A percentile compares a stretch with the other conserved stretches of the same genome.
Evolutionary conservation across 768 basidiomycete species (phyloP).

Genomic region (Leccinum uliginosum): DNA sequence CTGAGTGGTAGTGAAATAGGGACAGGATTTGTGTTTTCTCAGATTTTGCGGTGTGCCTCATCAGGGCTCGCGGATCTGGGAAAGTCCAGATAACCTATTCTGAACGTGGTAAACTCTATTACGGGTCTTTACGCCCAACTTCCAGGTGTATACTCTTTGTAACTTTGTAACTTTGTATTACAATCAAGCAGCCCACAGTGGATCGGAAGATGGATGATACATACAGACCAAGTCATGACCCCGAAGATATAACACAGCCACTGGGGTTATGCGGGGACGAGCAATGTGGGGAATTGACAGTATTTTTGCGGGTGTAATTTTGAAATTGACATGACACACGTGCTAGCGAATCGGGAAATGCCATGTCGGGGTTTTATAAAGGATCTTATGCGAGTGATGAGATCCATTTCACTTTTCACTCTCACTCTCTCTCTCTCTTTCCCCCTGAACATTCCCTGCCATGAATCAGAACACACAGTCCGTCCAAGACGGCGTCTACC

Average conservation of each 20-base stretch:
- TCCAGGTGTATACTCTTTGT: neutral
- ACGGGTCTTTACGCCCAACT: slow-evolving; percentile 13
- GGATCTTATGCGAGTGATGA: neutral
- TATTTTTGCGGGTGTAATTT: slow-evolving; percentile 3
- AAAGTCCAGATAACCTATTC: slow-evolving; percentile 19
- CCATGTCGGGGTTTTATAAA: slow-evolving; percentile 29
- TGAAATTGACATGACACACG: slow-evolving; percentile 19
- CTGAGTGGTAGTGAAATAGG: neutral
- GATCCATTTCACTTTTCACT: neutral
- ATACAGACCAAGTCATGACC: neutral
- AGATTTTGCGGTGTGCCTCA: slow-evolving; percentile 3
- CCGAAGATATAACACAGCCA: neutral
- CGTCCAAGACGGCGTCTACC: slow-evolving; percentile 36
- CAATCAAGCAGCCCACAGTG: neutral
- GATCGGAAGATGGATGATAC: neutral
- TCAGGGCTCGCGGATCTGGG: slow-evolving; percentile 17
- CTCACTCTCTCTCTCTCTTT: neutral
- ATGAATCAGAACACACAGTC: slow-evolving; percentile 16
- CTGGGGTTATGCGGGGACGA: neutral
- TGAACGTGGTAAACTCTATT: neutral
- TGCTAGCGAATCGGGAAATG: slow-evolving; percentile 22
- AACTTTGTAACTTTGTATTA: neutral
- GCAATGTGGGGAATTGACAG: slow-evolving; percentile 10
- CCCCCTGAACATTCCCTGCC: slow-evolving; percentile 1
- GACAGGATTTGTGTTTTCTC: neutral